Evolutionary conservation across 2,329 filamentous ascomycete species (phyloP).

Genomic region (Fusarium siculi): DNA sequence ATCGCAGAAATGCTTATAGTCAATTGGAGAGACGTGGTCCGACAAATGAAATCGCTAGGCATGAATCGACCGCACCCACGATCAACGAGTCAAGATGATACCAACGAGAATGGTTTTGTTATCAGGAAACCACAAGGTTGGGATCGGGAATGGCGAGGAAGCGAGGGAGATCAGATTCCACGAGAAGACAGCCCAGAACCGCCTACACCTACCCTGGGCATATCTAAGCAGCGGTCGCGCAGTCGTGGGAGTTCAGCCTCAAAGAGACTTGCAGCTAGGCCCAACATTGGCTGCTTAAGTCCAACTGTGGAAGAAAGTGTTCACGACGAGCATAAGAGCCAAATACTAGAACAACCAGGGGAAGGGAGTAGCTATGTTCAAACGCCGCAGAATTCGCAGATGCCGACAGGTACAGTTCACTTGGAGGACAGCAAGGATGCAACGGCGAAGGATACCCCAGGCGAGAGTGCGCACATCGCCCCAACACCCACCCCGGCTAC

Average conservation of each 20-base stretch:
- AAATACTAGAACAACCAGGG: neutral
- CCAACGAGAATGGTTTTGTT: conserved; percentile 53
- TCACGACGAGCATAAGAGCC: conserved; percentile 14
- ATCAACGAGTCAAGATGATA: conserved; percentile 21
- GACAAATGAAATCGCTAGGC: conserved; percentile 65
- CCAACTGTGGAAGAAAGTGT: conserved; percentile 49
- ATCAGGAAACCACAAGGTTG: conserved; percentile 52
- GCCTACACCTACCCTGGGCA: conserved; percentile 47
- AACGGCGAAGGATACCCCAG: neutral
- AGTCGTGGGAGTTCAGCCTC: conserved; percentile 36
- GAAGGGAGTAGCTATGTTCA: neutral
- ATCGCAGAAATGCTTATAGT: conserved; percentile 74
- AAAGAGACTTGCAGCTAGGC: conserved; percentile 34
- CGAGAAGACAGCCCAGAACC: conserved; percentile 50
- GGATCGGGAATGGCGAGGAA: conserved; percentile 39
- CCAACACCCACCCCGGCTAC: neutral
- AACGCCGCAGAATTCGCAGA: neutral
- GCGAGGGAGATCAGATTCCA: conserved; percentile 17
- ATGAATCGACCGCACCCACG: conserved; percentile 40
- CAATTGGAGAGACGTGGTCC: conserved; percentile 72
- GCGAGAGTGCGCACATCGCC: neutral
- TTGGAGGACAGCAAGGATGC: neutral
- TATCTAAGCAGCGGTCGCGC: conserved; percentile 38
- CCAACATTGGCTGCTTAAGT: conserved; percentile 44
- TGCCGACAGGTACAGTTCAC: neutral